Conservation (phyloP, 805 yeast species). For the Pichia scutulata region DNA sequence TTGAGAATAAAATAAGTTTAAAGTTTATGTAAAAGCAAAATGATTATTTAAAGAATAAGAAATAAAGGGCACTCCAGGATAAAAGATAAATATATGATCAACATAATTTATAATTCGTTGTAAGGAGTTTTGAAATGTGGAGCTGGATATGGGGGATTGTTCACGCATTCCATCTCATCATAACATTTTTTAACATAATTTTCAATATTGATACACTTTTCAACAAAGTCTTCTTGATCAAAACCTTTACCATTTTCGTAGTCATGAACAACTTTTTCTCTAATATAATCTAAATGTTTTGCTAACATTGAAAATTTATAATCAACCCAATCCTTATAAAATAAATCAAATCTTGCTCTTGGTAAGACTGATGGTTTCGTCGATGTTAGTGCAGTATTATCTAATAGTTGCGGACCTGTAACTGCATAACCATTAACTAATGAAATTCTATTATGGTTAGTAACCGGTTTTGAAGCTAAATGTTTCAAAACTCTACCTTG, state of each 20-base stretch:
- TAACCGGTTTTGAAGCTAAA: constrained; percentile 38
- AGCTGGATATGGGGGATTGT: constrained; percentile 26
- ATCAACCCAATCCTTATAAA: constrained; percentile 31
- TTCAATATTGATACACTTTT: constrained; percentile 25
- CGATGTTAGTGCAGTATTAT: constrained; percentile 29
- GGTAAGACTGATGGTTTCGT: constrained; percentile 30
- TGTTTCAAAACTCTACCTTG: constrained; percentile 43
- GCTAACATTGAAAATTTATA: constrained; percentile 26
- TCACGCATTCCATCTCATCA: constrained; percentile 29
- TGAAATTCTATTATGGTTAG: constrained; percentile 30
- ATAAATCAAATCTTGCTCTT: constrained; percentile 27
- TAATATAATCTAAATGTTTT: constrained; percentile 18
- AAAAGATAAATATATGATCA: too few species aligned
- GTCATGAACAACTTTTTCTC: constrained; percentile 15
- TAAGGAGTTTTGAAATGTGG: constrained; percentile 22
- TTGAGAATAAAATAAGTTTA: background rate
- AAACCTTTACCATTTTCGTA: constrained; percentile 20
- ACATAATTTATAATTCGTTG: constrained; percentile 4
- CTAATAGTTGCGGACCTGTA: constrained; percentile 22
- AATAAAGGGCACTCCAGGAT: too few species aligned
- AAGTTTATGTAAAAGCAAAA: background rate
- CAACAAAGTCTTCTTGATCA: constrained; percentile 23
- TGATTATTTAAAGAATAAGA: background rate
- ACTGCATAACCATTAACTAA: constrained; percentile 28
- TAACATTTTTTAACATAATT: constrained; percentile 24